Evolutionary conservation across 2,329 filamentous ascomycete species (phyloP).

Genomic region (Aurifilum marmelostoma): DNA sequence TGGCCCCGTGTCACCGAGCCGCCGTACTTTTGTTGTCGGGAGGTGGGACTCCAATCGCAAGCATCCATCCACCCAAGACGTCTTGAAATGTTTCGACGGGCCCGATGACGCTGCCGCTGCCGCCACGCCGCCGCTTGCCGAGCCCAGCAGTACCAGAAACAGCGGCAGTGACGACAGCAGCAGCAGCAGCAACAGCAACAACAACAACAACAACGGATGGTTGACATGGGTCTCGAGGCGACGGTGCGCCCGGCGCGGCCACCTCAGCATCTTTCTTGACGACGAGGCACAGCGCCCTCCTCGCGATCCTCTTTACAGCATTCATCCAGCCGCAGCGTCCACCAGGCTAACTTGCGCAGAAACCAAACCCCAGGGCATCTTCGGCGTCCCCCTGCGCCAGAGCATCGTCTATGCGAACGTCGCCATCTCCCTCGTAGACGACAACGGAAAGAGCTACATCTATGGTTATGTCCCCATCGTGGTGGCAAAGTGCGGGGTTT

Average conservation of each 20-base stretch:
- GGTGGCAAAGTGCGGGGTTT: slow-evolving; percentile 96
- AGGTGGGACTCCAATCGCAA: not conserved
- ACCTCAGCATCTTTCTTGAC: not conserved
- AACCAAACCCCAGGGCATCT: slow-evolving; percentile 72
- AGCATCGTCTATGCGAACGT: slow-evolving; percentile 98
- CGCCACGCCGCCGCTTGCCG: not conserved
- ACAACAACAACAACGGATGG: slow-evolving; percentile 16
- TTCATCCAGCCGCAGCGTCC: not conserved
- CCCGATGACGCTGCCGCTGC: not conserved
- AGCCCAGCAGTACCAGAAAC: slow-evolving; percentile 8
- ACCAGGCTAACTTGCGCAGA: slow-evolving; percentile 43
- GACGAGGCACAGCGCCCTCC: not conserved
- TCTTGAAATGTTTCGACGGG: slow-evolving; percentile 3
- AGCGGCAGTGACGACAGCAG: slow-evolving; percentile 8
- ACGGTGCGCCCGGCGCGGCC: not conserved
- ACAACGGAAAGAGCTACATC: slow-evolving; percentile 91
- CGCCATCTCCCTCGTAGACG: slow-evolving; percentile 92
- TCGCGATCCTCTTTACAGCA: not conserved
- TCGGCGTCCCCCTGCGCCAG: slow-evolving; percentile 88
- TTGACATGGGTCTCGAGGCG: slow-evolving; percentile 11
- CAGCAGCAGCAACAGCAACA: slow-evolving; percentile 8
- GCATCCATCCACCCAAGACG: slow-evolving; percentile 13
- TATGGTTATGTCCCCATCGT: slow-evolving; percentile 99
- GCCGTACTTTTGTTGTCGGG: slow-evolving; percentile 6
- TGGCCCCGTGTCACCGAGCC: slow-evolving; percentile 10